Base-by-base conservation (phyloP, 495 filamentous ascomycete species). In the Daldinia bambusicola region DNA sequence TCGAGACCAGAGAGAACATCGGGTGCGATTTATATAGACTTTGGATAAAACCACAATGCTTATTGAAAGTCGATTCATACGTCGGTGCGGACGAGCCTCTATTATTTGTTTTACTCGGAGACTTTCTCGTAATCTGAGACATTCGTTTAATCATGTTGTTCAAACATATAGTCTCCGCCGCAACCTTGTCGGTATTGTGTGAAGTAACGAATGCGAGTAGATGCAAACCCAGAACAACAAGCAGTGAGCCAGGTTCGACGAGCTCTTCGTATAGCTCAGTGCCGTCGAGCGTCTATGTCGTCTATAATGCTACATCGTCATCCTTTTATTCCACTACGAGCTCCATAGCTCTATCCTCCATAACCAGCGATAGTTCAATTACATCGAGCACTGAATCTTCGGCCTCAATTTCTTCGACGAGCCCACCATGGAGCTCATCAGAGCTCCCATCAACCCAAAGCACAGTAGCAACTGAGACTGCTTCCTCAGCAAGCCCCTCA, bases 381-480 rank as follows among this genome's bases (percentile, higher is more conserved):
- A 4, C 7, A 48, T 18, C 43, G 20, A 48, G 43, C 18, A 22
- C 16, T 4, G 16, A 48, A 48, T 20, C 43, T 48, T 48, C 43
- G 18, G 18, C 43, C 2, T 10, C 14, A 22, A 48, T n/a, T 20
- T 45, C 41, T 45, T 45, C 41, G 16, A 4, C 8, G 16, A 45
- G 41, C 18, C 18, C n/a, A 1, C 18, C 41, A 20, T 6, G 4
- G 9, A 45, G n/a, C n/a, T n/a, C n/a, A n/a, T n/a, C n/a, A n/a
- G n/a, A n/a, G n/a, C n/a, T 45, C 0, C 18, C 41, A 18, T 45
- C 41, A 20, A 10, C 41, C 41, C n/a, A 45, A 16, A 45, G 41
- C 41, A 45, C 10, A 45, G 18, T 45, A 45, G 41, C 41, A 45
- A 45, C 41, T 45, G 41, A 45, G 41, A 45, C 41, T 18, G n/a